These are phyloP conservation scores for Amauroascus verrucosus DNA, from an alignment of 2,329 filamentous ascomycete genomes.

Conservation along the genomic window DNA sequence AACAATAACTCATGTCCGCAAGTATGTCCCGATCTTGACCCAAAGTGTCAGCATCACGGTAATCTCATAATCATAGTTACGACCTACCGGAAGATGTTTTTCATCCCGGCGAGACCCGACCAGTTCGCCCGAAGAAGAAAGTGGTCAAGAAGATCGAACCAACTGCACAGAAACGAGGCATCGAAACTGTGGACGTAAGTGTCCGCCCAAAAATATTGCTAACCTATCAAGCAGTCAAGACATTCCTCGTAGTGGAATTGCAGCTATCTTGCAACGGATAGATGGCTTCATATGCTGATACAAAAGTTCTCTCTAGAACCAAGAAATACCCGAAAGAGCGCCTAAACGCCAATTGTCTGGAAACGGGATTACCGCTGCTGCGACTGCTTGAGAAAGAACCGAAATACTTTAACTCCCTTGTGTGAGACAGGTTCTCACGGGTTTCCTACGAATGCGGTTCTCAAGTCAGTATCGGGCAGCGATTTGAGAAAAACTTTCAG, in stretches of 20 bases:
- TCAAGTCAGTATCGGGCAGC: not conserved
- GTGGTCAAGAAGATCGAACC: constrained; percentile 30
- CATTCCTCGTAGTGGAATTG: not conserved
- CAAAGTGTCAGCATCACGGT: constrained; percentile 7
- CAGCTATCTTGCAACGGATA: not conserved
- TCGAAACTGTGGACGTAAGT: constrained; percentile 38
- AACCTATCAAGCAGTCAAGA: constrained; percentile 8
- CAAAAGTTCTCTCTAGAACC: constrained; percentile 9
- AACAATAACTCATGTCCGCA: constrained; percentile 72
- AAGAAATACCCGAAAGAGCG: constrained; percentile 12
- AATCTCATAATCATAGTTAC: constrained; percentile 47
- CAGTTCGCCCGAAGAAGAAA: constrained; percentile 49
- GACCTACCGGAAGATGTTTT: constrained; percentile 88
- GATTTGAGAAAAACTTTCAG: not conserved
- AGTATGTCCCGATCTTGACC: constrained; percentile 45
- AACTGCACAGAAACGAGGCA: constrained; percentile 31
- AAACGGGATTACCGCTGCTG: constrained; percentile 16
- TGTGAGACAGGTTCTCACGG: not conserved
- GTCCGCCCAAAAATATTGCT: constrained; percentile 11
- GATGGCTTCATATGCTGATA: constrained; percentile 11
- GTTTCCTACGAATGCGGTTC: not conserved
- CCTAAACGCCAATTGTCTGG: constrained; percentile 17
- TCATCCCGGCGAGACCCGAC: constrained; percentile 61
- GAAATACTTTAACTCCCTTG: not conserved
- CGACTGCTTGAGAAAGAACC: constrained; percentile 11